These are phyloP conservation scores for Cutaneotrichosporon daszewskae DNA, from an alignment of 1,284 basidiomycete species.

Conservation along the genomic window DNA sequence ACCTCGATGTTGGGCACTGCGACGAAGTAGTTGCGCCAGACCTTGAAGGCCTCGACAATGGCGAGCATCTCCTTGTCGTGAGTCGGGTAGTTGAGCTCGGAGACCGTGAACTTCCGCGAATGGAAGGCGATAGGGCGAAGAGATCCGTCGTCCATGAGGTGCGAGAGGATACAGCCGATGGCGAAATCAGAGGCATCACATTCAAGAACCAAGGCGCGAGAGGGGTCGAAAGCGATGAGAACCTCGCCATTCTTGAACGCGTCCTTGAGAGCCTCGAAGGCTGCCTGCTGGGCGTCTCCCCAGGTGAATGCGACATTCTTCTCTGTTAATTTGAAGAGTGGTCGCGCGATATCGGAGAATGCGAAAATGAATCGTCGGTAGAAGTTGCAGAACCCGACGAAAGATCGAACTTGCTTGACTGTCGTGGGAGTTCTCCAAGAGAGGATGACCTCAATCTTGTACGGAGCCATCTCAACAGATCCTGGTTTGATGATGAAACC, in stretches of 20 bases:
- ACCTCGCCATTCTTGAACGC: conserved; percentile 47
- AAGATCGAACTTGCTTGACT: conserved; percentile 42
- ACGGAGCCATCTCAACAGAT: conserved; percentile 47
- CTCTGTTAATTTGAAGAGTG: conserved; percentile 26
- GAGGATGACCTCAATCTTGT: conserved; percentile 47
- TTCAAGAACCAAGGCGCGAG: conserved; percentile 32
- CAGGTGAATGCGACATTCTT: conserved; percentile 28
- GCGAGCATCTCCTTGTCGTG: conserved; percentile 53
- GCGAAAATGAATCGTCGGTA: conserved; percentile 47
- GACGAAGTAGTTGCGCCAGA: conserved; percentile 48
- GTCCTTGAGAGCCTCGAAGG: conserved; percentile 46
- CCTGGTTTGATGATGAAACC: conserved; percentile 45
- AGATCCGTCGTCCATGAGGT: conserved; percentile 24
- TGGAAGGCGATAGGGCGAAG: conserved; percentile 45
- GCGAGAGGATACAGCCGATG: conserved; percentile 33
- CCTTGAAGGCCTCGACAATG: conserved; percentile 46
- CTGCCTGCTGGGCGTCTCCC: conserved; percentile 33
- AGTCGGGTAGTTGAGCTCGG: conserved; percentile 52
- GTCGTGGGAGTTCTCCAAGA: conserved; percentile 47
- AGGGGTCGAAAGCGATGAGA: conserved; percentile 45
- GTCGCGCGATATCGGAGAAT: conserved; percentile 38
- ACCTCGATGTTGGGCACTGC: conserved; percentile 40
- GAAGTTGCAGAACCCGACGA: conserved; percentile 50
- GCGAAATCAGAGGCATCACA: conserved; percentile 39
- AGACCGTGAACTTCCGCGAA: conserved; percentile 33